Percentiles rank a stretch among this genome's conserved stretches.
Conservation (phyloP, 192 early-diverging fungal genomes). For the Coemansia sp. region DNA sequence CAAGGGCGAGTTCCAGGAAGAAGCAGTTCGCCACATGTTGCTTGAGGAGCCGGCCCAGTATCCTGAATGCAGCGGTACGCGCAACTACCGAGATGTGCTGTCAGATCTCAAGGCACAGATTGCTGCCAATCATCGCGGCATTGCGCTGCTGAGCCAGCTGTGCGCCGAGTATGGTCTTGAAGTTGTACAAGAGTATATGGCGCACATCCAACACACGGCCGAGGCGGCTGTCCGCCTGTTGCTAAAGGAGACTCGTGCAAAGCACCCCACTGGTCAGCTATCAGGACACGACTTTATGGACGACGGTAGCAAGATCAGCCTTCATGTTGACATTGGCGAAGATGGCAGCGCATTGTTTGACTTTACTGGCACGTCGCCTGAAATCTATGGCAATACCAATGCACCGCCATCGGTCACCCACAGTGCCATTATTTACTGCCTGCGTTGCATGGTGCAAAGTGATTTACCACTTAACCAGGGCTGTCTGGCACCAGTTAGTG, state of each 20-base stretch:
- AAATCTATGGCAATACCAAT: slow-evolving; percentile 89
- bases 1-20: slow-evolving; percentile 77
- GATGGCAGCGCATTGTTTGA: slow-evolving; percentile 87
- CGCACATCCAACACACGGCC: slow-evolving; percentile 85
- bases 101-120: slow-evolving; percentile 96
- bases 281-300: slow-evolving; percentile 80
- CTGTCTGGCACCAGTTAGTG: slow-evolving; percentile 78
- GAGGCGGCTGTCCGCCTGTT: slow-evolving; percentile 79
- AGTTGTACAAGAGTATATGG: slow-evolving; percentile 95
- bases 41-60: slow-evolving; percentile 79
- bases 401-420: slow-evolving; percentile 74
- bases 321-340: slow-evolving; percentile 72
- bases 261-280: slow-evolving; percentile 48
- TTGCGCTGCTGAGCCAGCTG: slow-evolving; percentile 73
- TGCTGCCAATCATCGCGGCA: slow-evolving; percentile 95
- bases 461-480: slow-evolving; percentile 97
- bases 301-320: slow-evolving; percentile 80
- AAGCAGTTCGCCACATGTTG: slow-evolving; percentile 74
- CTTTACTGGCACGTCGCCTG: slow-evolving; percentile 85
- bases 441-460: slow-evolving; percentile 83
- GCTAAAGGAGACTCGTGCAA: slow-evolving; percentile 60
- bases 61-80: slow-evolving; percentile 83
- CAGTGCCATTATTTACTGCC: slow-evolving; percentile 96
- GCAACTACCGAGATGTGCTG: slow-evolving; percentile 87
- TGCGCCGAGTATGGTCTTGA: slow-evolving; percentile 82